These are phyloP conservation scores for Excoecaria agallocha DNA, from an alignment of 345 rosid species.

Conservation along the genomic window DNA sequence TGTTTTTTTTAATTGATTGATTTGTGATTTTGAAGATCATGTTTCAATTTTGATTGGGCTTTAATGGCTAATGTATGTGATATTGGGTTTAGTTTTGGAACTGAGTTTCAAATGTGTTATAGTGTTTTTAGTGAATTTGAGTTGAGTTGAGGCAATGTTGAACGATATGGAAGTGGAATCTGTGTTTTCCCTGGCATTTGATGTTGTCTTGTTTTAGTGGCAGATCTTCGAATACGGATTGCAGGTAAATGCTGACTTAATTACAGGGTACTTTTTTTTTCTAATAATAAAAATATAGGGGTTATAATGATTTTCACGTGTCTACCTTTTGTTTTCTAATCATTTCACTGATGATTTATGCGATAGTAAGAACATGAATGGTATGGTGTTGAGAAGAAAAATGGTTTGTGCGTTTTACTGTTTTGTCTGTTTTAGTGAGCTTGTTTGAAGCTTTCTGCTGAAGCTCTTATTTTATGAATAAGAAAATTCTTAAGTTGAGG, in stretches of 20 bases:
- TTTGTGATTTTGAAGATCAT: slow-evolving; percentile 4
- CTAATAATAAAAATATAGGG: too few relatives aligned
- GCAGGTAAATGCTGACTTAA: slow-evolving; percentile 16
- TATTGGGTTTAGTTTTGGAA: slow-evolving; percentile 11
- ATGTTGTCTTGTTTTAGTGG: slow-evolving; percentile 26
- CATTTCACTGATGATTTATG: not conserved
- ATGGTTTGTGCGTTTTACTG: not conserved
- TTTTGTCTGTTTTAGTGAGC: not conserved
- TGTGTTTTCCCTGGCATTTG: slow-evolving; percentile 28
- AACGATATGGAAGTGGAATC: slow-evolving; percentile 17
- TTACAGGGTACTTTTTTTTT: not conserved
- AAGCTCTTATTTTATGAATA: not conserved
- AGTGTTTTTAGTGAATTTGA: slow-evolving; percentile 14
- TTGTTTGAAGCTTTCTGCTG: not conserved
- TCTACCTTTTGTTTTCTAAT: too few relatives aligned
- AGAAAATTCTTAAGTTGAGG: not conserved
- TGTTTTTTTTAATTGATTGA: not conserved
- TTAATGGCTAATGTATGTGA: not conserved
- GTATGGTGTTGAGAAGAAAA: not conserved
- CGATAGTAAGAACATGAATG: not conserved
- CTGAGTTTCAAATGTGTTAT: slow-evolving; percentile 17
- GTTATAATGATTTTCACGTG: not conserved
- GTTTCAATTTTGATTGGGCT: slow-evolving; percentile 5
- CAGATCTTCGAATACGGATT: not conserved
- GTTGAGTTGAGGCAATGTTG: slow-evolving; percentile 17